A percentile compares a stretch with the other conserved stretches of the same genome.
Conservation (phyloP, 2,329 filamentous ascomycete species). For the Neopestalotiopsis rosae region DNA sequence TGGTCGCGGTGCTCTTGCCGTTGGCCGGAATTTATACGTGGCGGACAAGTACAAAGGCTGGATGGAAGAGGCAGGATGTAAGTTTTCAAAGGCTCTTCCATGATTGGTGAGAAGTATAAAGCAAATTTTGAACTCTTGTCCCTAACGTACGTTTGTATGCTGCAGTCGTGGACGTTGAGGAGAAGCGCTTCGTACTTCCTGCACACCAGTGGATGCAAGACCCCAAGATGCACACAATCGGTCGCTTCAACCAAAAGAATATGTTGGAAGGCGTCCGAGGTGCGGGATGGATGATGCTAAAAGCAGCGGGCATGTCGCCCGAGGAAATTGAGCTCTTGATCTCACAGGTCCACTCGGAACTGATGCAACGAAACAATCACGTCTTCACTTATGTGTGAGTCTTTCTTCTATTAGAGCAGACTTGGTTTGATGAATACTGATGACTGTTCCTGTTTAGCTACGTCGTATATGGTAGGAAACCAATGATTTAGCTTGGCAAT, state of each 20-base stretch:
- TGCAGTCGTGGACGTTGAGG: neutral
- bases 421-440: neutral
- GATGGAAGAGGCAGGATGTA: constrained; percentile 3
- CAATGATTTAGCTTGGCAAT: neutral
- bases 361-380: neutral
- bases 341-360: neutral
- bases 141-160: neutral
- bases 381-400: neutral
- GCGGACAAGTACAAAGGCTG: constrained; percentile 7
- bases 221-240: constrained; percentile 2
- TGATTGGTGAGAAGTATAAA: too few relatives aligned
- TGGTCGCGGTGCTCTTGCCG: neutral
- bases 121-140: too few relatives aligned
- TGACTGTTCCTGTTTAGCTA: neutral
- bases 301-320: constrained; percentile 1
- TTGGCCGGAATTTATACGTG: neutral
- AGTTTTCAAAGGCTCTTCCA: neutral
- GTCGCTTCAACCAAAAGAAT: neutral
- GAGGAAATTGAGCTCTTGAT: neutral
- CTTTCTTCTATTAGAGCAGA: neutral
- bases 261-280: neutral
- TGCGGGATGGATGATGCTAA: neutral
- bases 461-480: neutral
- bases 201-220: neutral
- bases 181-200: neutral